Evolutionary conservation across 352 stramenopile genomes (phyloP), one percentile per base, ranked within the genome.

Genomic region (Phytophthora cryptogea): DNA sequence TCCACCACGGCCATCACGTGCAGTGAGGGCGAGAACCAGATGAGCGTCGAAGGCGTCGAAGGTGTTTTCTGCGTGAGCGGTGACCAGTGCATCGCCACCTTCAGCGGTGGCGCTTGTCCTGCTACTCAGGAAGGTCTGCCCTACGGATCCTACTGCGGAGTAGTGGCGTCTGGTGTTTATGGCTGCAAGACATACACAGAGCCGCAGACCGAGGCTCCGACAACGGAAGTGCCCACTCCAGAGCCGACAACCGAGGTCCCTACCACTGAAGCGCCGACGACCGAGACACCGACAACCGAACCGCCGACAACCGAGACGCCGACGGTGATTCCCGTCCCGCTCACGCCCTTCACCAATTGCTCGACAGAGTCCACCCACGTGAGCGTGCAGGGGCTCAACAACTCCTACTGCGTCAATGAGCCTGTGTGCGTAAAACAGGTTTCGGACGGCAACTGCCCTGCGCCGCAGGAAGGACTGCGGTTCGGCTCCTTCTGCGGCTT

Each of bases 401-500:
- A 62, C 8, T 54, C 73, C n/a, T 86, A 69, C 60, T 86, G 76
- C 26, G 76, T 76, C n/a, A 28, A 57, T 2, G 63, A 68, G 13
- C 65, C 66, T 3, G 49, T 66, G 7, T 83, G 71, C 16, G 72
- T 72, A 17, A 49, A 53, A 17, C 27, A 76, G 9, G 47, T 71
- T 35, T 55, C 55, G 14, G 70, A 33, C 1, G 76, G 76, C 23
- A 70, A 70, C 23, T 86, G 71, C 9, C 76, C 74, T 3, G 54
- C 26, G 27, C 59, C 69, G 3, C 76, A 86, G 59, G 17, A 42
- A 5, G 68, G 68, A 13, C 63, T 86, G 31, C 44, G 44, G 28
- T 74, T 68, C 36, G 76, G 73, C 13, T 80, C 76, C 8, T 77
- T 68, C 52, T 86, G 76, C 41, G 66, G 62, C 23, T 26, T 70